Evolutionary conservation across 2,329 filamentous ascomycete species (phyloP), one percentile per base, ranked within the genome.

Genomic region (Cordyceps sp.): DNA sequence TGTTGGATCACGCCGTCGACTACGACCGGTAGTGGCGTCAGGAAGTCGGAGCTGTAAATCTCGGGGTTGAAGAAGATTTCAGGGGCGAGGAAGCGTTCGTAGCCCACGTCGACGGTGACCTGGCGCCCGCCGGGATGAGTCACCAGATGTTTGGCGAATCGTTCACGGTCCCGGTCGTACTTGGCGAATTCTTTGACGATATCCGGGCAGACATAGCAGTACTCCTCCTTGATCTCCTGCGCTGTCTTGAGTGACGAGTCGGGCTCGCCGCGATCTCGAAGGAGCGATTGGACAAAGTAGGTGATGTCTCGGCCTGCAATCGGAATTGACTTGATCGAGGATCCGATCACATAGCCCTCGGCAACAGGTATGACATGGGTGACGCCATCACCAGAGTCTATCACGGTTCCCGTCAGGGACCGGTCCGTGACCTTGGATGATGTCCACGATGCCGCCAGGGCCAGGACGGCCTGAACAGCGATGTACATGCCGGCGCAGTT

Each of bases 31-130:
- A 98, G 71, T 12, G 90, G 90, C 10, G 90, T 98, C 42, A 98
- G 64, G 65, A 98, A 98, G 54, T 98, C 90, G 43, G 88, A 96
- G 39, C 84, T 93, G 69, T 96, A 96, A 49, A 98, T 98, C 62
- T 98, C 90, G 20, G 90, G 90, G 60, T 98, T 98, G 73, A 98
- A 98, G 62, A 98, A 98, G 51, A 98, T 98, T 57, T 98, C 90
- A 17, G 92, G 92, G 3, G 90, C 90, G 37, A 98, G 68, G 69
- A 98, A 98, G 22, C 90, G 81, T 58, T 98, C 90, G 60, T 96
- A 98, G 33, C 90, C 90, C 33, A 98, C 82, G 47, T 98, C 92
- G 29, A 98, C 84, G 2, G 66, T 71, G 16, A 88, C 77, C 45
- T 81, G 76, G 44, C 81, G 78, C 39, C 90, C 90, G 45, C 86